phyloP scores from a whole-genome alignment of 345 rosid species.

The Linum usitatissimum region DNA sequence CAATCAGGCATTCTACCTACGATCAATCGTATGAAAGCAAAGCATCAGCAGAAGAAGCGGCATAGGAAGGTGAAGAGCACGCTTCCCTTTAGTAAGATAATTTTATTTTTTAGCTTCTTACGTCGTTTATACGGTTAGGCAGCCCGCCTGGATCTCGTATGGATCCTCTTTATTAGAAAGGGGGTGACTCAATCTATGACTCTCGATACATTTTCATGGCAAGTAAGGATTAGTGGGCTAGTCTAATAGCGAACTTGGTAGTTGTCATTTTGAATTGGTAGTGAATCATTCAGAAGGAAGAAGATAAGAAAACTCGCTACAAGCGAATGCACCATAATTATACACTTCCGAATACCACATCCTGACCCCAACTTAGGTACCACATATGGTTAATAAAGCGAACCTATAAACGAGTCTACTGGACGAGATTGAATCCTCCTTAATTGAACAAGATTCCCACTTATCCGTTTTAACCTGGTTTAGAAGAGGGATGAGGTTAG shows the following conservation, averaged over 20 bases:
- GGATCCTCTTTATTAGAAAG: background rate
- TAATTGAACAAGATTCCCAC: too few species aligned
- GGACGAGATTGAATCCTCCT: too few species aligned
- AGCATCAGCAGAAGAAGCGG: background rate
- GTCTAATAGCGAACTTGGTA: background rate
- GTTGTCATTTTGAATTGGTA: background rate
- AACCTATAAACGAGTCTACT: too few species aligned
- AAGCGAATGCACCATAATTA: too few species aligned
- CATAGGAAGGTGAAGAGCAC: constrained; percentile 1
- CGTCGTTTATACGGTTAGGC: background rate
- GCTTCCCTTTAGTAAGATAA: background rate
- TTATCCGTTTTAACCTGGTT: too few species aligned
- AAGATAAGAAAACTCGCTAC: too few species aligned
- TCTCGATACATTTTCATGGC: background rate
- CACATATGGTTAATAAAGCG: too few species aligned
- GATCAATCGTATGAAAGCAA: background rate
- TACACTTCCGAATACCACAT: too few species aligned
- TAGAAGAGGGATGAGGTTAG: too few species aligned
- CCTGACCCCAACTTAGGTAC: too few species aligned
- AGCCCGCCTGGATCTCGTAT: background rate
- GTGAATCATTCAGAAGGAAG: background rate
- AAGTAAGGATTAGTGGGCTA: background rate
- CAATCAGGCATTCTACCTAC: background rate
- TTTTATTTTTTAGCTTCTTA: background rate
- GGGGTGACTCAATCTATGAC: background rate